Conservation (phyloP, 2,329 filamentous ascomycete genomes). For the Alternaria metachromatica region DNA sequence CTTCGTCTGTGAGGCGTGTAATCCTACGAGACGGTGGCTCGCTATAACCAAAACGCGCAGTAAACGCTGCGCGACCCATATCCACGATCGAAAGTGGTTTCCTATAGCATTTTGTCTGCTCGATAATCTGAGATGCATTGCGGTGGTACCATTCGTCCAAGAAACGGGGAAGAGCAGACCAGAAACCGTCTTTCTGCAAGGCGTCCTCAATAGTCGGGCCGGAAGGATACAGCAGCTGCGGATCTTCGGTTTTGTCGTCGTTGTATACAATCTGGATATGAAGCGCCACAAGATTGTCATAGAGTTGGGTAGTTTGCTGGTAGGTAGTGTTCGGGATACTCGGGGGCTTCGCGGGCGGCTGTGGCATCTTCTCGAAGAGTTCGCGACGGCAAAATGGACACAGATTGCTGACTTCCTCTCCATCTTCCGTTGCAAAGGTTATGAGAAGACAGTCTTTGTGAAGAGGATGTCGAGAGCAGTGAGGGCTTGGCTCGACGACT, state of each 20-base stretch:
- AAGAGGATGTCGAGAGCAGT: background rate
- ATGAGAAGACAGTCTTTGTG: background rate
- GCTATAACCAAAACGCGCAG: accelerated
- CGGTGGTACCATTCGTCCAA: background rate
- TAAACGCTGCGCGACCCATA: background rate
- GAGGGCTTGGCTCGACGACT: background rate
- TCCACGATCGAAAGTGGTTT: background rate
- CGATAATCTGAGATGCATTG: background rate
- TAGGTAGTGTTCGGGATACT: background rate
- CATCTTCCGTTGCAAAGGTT: background rate
- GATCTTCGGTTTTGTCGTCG: background rate
- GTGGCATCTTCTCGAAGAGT: background rate
- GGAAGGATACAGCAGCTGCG: background rate
- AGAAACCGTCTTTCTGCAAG: background rate
- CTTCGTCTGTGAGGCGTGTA: background rate
- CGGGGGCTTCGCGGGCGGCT: background rate
- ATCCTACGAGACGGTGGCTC: background rate
- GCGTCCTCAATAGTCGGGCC: background rate
- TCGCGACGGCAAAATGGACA: background rate
- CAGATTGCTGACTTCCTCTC: background rate
- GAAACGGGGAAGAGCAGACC: background rate
- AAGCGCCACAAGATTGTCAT: background rate
- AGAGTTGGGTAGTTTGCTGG: background rate
- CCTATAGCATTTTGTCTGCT: background rate
- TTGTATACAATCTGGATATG: background rate